Evolutionary conservation across 306 rosid species (phyloP), one percentile per base, ranked within the genome.

Genomic region (Fragaria ananassa): DNA sequence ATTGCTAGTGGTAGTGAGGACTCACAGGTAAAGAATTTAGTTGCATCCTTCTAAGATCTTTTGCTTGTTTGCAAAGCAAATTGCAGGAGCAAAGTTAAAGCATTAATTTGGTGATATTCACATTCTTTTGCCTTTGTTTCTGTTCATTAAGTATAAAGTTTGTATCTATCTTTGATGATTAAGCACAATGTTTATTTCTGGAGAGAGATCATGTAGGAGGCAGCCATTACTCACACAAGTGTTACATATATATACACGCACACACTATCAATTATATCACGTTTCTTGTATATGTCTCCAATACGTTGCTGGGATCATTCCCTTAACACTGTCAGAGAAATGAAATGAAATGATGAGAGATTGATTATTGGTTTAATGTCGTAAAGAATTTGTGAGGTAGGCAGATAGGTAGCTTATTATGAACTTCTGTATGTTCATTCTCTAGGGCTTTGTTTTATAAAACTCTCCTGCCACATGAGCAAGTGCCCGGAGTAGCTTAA

Each of bases 1-100:
- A 78, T 96, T 87, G 99, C 98, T 78, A 91, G 98, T 74, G 99
- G 99, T 78, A 91, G 99, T 86, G 99, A 96, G 93, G 99, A 96
- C 81, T 96, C 99, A 69, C 98, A 87, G 99, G 99, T 92, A 92
- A 75, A 72, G 44, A 79, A 81, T 80, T 78, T 83, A 11, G 39
- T 70, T 62, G 35, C 18, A n/a, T 45, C 57, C 70, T 76, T 34
- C 64, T 18, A 39, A 56, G 50, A 51, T 47, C 27, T 58, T 57
- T 57, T 21, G 39, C 54, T 73, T 15, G 76, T 73, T 17, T 39
- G 10, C 19, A 41, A 57, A 51, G 15, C 42, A 60, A 23, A 39
- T 2, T 51, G 45, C 45, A 42, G 42, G 23, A 57, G 19, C 14
- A 27, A 41, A 23, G 53, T 60, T 57, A 25, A 41, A 53, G 51